Percentiles rank a stretch among this genome's conserved stretches.
These are phyloP conservation scores for Sonneratia alba DNA, from an alignment of 345 rosid species.

Conservation along the genomic window DNA sequence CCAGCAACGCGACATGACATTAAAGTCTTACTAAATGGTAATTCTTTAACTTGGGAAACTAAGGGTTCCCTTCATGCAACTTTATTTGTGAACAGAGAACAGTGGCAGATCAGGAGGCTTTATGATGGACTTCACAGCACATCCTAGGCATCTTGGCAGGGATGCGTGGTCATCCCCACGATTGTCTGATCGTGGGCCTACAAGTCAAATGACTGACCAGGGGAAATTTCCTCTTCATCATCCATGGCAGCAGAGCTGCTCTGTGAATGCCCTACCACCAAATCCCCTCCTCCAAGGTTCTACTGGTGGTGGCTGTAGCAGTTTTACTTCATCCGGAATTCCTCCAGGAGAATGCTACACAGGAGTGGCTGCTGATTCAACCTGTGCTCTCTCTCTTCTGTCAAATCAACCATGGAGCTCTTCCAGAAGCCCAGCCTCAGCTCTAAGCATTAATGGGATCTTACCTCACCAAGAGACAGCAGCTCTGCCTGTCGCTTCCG, in stretches of 20 bases:
- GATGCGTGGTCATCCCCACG: slow-evolving; percentile 30
- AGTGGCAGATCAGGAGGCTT: slow-evolving; percentile 39
- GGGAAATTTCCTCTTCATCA: slow-evolving; percentile 23
- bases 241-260: slow-evolving; percentile 31
- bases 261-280: slow-evolving; percentile 34
- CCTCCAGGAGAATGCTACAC: slow-evolving; percentile 62
- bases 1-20: no score
- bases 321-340: slow-evolving; percentile 34
- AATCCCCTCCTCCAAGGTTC: slow-evolving; percentile 42
- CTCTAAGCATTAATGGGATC: slow-evolving; percentile 26
- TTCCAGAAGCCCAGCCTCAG: slow-evolving; percentile 27
- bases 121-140: slow-evolving; percentile 45
- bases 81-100: slow-evolving; percentile 29
- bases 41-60: neutral
- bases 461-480: slow-evolving; percentile 15
- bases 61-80: neutral
- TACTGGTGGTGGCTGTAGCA: slow-evolving; percentile 32
- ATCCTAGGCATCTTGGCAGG: slow-evolving; percentile 31
- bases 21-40: neutral
- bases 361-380: slow-evolving; percentile 52
- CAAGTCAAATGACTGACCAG: slow-evolving; percentile 15
- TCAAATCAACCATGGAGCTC: slow-evolving; percentile 78
- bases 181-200: slow-evolving; percentile 21
- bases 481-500: slow-evolving; percentile 25
- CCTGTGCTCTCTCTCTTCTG: slow-evolving; percentile 99